Evolutionary conservation across 1,284 basidiomycete genomes (phyloP).

Genomic region (Trichosporon sp.): DNA sequence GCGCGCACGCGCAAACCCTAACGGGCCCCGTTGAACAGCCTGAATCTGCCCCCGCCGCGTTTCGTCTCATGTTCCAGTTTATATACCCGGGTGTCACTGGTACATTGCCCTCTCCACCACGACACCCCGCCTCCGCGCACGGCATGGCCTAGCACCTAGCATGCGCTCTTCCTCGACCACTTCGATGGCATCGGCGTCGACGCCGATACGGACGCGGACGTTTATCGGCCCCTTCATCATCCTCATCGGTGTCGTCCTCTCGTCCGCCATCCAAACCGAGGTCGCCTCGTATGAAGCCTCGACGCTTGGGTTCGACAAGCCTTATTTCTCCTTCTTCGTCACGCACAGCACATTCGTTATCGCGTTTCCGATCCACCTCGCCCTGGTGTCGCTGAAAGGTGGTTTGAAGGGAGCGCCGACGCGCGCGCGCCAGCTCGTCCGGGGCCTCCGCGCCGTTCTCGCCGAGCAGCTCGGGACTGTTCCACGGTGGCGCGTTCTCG

Average conservation of each 20-base stretch:
- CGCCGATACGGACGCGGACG: conserved; percentile 1
- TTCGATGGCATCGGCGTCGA: background rate
- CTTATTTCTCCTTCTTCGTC: conserved; percentile 56
- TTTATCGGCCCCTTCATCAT: conserved; percentile 44
- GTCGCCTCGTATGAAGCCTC: conserved; percentile 45
- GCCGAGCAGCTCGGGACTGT: conserved; percentile 31
- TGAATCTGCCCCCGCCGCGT: conserved; percentile 8
- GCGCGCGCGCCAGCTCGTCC: conserved; percentile 25
- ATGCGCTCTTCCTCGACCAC: conserved; percentile 10
- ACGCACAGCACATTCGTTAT: conserved; percentile 54
- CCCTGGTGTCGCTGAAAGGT: conserved; percentile 32
- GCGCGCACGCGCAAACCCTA: conserved; percentile 1
- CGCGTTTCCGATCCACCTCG: conserved; percentile 51
- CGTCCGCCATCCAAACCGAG: conserved; percentile 53
- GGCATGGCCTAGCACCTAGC: conserved; percentile 18
- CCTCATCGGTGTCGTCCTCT: conserved; percentile 49
- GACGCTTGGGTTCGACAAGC: conserved; percentile 47
- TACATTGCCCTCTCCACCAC: background rate
- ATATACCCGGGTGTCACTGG: background rate
- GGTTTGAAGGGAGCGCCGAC: conserved; percentile 3
- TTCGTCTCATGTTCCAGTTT: conserved; percentile 12
- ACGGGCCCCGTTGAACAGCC: background rate
- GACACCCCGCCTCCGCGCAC: background rate
- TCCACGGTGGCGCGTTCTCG: conserved; percentile 40
- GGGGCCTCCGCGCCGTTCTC: conserved; percentile 29